Conservation (phyloP, 2,329 filamentous ascomycete species). For the Cladorrhinum sp. region DNA sequence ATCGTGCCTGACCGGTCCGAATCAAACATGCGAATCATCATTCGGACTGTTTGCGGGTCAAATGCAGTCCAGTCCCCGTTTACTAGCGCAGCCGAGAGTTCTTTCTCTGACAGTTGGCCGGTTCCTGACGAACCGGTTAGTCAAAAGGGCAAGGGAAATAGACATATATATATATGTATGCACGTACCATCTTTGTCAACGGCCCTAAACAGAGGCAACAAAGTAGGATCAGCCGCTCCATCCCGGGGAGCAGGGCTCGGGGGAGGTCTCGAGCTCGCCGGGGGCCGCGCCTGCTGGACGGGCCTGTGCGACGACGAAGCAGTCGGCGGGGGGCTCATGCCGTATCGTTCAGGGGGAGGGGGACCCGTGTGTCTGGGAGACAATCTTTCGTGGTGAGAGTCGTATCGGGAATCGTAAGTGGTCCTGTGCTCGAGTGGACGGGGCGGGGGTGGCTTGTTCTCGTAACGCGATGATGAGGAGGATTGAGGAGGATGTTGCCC, state of each 20-base stretch:
- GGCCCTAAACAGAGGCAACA: conserved; percentile 82
- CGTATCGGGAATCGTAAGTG: conserved; percentile 17
- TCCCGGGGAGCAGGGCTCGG: conserved; percentile 56
- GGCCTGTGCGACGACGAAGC: conserved; percentile 42
- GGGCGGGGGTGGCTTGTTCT: conserved; percentile 47
- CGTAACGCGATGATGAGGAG: conserved; percentile 40
- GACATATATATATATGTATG: background rate
- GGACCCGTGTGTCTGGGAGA: conserved; percentile 25
- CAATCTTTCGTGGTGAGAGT: conserved; percentile 17
- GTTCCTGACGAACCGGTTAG: conserved; percentile 48
- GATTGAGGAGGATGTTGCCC: conserved; percentile 23
- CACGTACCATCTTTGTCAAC: conserved; percentile 78
- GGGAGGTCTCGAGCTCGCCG: conserved; percentile 60
- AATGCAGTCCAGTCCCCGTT: conserved; percentile 96
- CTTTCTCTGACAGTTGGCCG: conserved; percentile 79
- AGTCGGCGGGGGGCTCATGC: conserved; percentile 52
- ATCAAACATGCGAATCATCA: conserved; percentile 99
- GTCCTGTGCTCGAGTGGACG: conserved; percentile 36
- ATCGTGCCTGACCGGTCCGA: conserved; percentile 84
- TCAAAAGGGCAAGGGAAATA: background rate
- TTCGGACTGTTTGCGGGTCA: conserved; percentile 87
- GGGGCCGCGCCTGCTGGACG: conserved; percentile 47
- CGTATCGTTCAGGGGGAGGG: conserved; percentile 37
- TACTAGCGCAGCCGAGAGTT: conserved; percentile 85
- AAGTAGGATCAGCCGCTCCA: conserved; percentile 61